Evolutionary conservation across 305 asterid species (phyloP), one percentile per base, ranked within the genome.

Genomic region (Fraxinus latifolia): DNA sequence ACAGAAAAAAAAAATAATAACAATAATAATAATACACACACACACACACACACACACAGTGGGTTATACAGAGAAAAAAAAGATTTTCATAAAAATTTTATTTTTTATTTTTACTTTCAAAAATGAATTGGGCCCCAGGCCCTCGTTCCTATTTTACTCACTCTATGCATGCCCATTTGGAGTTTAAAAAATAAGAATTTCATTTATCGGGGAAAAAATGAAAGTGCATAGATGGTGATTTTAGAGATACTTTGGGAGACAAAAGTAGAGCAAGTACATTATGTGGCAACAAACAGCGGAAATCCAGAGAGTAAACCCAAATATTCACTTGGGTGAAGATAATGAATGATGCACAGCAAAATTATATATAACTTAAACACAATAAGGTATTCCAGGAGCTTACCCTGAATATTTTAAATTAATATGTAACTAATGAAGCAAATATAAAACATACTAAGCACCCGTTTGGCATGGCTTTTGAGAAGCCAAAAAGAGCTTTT

Each of bases 281-380:
- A n/a, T 53, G 23, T n/a, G 23, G 62, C 62, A 53, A 53, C 23
- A 53, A 53, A 53, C 62, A 47, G 23, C 7, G 3, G 62, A 53
- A 60, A 37, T 71, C 71, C 39, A 55, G 73, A 15, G 23, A 77
- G 83, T 5, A 53, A 74, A 78, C 62, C 29, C 14, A 79, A 60
- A 37, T 17, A 70, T 39, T 27, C 1, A 74, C 37, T 53, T 53
- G 23, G 4, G 23, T n/a, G 62, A 53, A 53, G 17, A 47, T 47
- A 14, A 53, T 53, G 8, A 53, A 53, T 5, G 17, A 53, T n/a
- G 31, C 29, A 5, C 29, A 21, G 70, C 12, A 60, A 60, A 60
- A 17, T 21, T 60, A 60, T 60, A 60, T 53, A n/a, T n/a, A n/a
- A n/a, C 62, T 53, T n/a, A 29, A 19, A 60, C 68, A 21, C 68